These are phyloP conservation scores for Aspergillus melleus DNA, from an alignment of 2,329 filamentous ascomycete genomes.

Conservation along the genomic window DNA sequence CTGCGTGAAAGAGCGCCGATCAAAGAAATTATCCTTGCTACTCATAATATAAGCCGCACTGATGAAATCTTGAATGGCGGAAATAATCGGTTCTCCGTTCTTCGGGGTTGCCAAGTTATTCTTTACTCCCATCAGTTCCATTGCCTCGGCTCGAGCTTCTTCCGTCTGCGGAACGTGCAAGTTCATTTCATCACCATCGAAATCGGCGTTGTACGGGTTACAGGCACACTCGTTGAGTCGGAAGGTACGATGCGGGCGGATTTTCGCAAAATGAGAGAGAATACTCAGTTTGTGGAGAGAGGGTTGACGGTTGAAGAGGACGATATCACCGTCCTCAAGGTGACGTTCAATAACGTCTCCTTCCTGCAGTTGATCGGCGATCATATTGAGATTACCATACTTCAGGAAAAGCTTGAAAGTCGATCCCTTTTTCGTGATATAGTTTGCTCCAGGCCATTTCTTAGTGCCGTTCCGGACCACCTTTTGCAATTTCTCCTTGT, in stretches of 20 bases:
- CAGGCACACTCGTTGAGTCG: constrained; percentile 97
- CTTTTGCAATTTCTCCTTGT: constrained; percentile 75
- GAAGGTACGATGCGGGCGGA: constrained; percentile 93
- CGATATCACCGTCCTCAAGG: constrained; percentile 91
- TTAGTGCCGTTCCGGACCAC: constrained; percentile 74
- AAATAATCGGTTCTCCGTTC: constrained; percentile 97
- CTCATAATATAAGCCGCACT: constrained; percentile 90
- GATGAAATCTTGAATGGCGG: constrained; percentile 99
- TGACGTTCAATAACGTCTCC: constrained; percentile 94
- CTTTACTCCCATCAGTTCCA: constrained; percentile 96
- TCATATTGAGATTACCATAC: constrained; percentile 68
- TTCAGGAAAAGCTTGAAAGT: constrained; percentile 74
- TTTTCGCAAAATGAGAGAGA: constrained; percentile 89
- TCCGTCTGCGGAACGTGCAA: constrained; percentile 97
- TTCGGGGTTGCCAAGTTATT: constrained; percentile 94
- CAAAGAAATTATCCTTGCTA: constrained; percentile 89
- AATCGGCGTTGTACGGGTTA: constrained; percentile 97
- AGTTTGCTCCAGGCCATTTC: constrained; percentile 85
- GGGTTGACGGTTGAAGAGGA: constrained; percentile 96
- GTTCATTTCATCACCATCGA: constrained; percentile 99
- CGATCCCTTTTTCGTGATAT: constrained; percentile 69
- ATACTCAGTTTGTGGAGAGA: constrained; percentile 99
- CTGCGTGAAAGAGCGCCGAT: constrained; percentile 83
- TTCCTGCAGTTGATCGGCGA: constrained; percentile 72
- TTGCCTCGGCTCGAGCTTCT: constrained; percentile 91